Evolutionary conservation across 2,329 filamentous ascomycete genomes (phyloP).

Genomic region (Trichoderma arundinaceum): DNA sequence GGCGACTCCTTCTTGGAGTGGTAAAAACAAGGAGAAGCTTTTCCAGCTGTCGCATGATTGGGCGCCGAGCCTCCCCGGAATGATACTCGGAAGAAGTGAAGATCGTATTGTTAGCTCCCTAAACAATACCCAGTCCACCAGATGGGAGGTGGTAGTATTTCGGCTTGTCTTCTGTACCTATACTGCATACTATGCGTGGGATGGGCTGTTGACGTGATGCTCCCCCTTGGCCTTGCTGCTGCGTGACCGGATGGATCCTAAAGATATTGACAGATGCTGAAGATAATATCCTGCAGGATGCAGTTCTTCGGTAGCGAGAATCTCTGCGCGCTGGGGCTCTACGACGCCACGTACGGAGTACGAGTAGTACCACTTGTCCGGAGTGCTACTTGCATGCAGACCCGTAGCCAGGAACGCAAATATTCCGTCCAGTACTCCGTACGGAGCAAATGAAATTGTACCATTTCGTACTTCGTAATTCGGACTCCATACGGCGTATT

Average conservation of each 20-base stretch:
- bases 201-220: background rate
- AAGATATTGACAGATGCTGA: background rate
- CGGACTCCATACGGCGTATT: constrained; percentile 5
- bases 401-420: background rate
- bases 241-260: constrained; percentile 2
- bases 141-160: constrained; percentile 12
- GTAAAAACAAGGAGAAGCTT: constrained; percentile 1
- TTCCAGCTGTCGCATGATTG: constrained; percentile 17
- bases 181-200: background rate
- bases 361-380: too few species aligned
- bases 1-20: background rate
- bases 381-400: background rate
- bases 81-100: constrained; percentile 20
- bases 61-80: constrained; percentile 23
- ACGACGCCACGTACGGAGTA: background rate
- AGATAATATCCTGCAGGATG: background rate
- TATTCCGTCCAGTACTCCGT: background rate
- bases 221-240: background rate
- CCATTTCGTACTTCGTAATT: constrained; percentile 9
- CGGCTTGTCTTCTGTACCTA: background rate
- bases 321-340: background rate
- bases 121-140: constrained; percentile 1
- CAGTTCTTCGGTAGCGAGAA: background rate
- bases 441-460: too few species aligned
- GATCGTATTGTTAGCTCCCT: constrained; percentile 16